Base-by-base conservation (phyloP, 1,139 yeast species). In the Candida pseudoviswanathii region DNA sequence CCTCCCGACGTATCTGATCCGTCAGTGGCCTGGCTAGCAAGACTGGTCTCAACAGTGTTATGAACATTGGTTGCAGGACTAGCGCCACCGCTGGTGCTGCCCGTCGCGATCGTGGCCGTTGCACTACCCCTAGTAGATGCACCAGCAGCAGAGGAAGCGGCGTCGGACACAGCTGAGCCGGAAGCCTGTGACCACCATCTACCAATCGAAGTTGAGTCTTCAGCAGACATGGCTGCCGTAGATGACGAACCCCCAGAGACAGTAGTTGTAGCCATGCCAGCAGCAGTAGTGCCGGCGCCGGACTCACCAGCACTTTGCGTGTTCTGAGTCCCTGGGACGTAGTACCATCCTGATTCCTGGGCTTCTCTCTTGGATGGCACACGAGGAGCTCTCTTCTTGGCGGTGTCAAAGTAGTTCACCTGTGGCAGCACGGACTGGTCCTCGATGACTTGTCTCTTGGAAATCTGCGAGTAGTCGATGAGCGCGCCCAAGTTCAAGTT, bases 401-500 rank as follows among this genome's bases (percentile, higher is more conserved):
- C 26, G 5, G 30, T 37, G 10, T 37, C 41, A 16, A 37, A 37
- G 16, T 37, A 37, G 6, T 24, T 37, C 4, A 6, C 41, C 11
- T 22, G 37, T 16, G 16, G 16, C 16, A 1, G 16, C 16, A 16
- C 16, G 37, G 41, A 25, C 24, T 25, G 30, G 4, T 5, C 25
- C 7, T 16, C 24, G 10, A 11, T 27, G 25, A 1, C 5, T n/a
- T 43, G 36, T 36, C 45, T 8, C 24, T 41, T 36, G n/a, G 33
- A 27, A 3, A 24, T 10, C 7, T 16, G 10, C n/a, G 38, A 30
- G 24, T 34, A 10, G 9, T 43, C 22, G 11, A 76, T 57, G n/a
- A 75, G 49, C 40, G 66, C 58, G 2, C 69, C 58, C 25, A 75
- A 61, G 46, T 75, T 65, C 48, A 75, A 62, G 8, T 66, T 55